Evolutionary conservation across 2,329 filamentous ascomycete genomes (phyloP).

Genomic region (Fusarium pseudoanthophilum): DNA sequence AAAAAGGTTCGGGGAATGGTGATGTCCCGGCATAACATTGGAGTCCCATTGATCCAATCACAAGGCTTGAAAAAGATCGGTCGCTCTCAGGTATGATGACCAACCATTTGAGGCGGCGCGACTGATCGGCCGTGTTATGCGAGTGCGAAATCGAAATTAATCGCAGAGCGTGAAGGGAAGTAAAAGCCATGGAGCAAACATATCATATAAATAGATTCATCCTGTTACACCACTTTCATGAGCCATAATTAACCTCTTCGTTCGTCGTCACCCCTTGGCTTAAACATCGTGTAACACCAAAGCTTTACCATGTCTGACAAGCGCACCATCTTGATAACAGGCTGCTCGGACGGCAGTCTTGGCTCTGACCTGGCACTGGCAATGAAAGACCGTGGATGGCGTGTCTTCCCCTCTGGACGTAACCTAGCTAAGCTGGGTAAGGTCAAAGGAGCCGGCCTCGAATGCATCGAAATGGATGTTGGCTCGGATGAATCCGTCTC

Average conservation of each 20-base stretch:
- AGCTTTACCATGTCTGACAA: conserved; percentile 1
- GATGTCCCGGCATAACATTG: neutral
- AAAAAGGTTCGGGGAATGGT: neutral
- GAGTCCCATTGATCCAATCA: neutral
- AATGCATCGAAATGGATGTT: conserved; percentile 42
- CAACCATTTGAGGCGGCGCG: neutral
- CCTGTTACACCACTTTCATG: neutral
- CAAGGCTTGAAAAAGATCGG: neutral
- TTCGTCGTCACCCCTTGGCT: neutral
- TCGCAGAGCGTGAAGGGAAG: too few relatives aligned
- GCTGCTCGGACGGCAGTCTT: conserved; percentile 50
- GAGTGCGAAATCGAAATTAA: neutral
- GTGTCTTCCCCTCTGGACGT: conserved; percentile 48
- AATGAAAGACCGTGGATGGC: conserved; percentile 43
- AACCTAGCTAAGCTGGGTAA: conserved; percentile 40
- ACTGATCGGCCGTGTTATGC: neutral
- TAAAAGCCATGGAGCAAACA: neutral
- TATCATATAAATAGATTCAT: neutral
- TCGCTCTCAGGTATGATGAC: neutral
- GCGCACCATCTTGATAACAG: conserved; percentile 48
- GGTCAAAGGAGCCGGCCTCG: conserved; percentile 29
- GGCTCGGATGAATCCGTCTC: conserved; percentile 36
- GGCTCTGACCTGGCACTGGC: conserved; percentile 47
- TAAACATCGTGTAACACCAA: neutral
- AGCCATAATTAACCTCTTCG: neutral